These are phyloP conservation scores for Maudiozyma bulderi DNA, from an alignment of 805 yeast genomes.

Conservation along the genomic window DNA sequence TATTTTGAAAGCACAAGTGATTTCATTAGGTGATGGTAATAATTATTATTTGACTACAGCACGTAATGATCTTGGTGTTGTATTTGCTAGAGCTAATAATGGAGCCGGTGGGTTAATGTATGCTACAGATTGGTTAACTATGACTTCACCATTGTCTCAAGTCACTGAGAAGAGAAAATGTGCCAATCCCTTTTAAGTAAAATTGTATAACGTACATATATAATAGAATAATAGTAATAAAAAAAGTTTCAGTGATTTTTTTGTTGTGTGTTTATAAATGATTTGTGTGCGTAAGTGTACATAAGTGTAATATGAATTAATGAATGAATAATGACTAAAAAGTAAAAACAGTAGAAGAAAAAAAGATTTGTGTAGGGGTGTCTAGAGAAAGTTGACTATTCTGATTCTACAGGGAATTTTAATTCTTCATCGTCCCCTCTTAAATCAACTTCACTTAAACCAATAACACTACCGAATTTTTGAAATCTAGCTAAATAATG, in stretches of 20 bases:
- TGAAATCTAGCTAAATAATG: slow-evolving; percentile 61
- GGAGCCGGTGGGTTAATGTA: slow-evolving; percentile 72
- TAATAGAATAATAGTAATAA: slow-evolving; percentile 1
- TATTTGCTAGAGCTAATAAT: slow-evolving; percentile 62
- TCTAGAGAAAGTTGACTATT: neutral
- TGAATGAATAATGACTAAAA: neutral
- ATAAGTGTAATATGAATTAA: neutral
- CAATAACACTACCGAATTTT: slow-evolving; percentile 60
- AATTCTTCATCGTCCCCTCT: slow-evolving; percentile 37
- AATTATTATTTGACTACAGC: slow-evolving; percentile 87
- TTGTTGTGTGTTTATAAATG: neutral
- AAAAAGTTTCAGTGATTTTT: slow-evolving; percentile 1
- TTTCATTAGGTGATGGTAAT: slow-evolving; percentile 87
- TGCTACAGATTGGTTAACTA: slow-evolving; percentile 92
- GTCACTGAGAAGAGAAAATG: slow-evolving; percentile 72
- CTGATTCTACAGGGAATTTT: slow-evolving; percentile 15
- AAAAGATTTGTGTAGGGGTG: too few relatives aligned
- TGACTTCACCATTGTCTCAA: slow-evolving; percentile 74
- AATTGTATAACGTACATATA: neutral
- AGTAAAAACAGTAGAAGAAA: neutral
- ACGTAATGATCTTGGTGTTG: slow-evolving; percentile 84
- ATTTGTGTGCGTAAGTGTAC: too few relatives aligned
- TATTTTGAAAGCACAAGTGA: slow-evolving; percentile 69
- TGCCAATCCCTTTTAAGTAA: slow-evolving; percentile 68
- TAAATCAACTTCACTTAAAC: slow-evolving; percentile 74